These are phyloP conservation scores for Boletus albobrunnescens DNA, from an alignment of 1,284 basidiomycete species.

Conservation along the genomic window DNA sequence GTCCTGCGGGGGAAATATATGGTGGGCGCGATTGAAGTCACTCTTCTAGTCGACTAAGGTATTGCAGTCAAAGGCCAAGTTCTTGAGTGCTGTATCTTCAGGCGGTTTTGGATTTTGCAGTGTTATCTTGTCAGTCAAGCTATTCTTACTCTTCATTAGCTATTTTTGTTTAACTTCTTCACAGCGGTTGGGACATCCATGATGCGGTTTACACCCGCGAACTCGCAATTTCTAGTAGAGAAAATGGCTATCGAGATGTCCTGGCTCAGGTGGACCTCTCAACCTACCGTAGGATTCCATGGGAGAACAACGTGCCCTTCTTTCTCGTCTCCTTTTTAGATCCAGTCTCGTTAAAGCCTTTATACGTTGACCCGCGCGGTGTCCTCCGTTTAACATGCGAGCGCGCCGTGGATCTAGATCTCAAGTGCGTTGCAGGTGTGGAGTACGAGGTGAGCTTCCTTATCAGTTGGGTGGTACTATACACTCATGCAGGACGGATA, in stretches of 20 bases:
- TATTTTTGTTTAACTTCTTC: neutral
- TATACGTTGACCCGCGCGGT: conserved; percentile 83
- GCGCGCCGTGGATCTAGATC: conserved; percentile 47
- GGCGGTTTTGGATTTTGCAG: conserved; percentile 91
- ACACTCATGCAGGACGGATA: conserved; percentile 47
- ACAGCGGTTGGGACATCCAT: conserved; percentile 85
- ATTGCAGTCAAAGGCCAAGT: conserved; percentile 81
- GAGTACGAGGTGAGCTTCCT: conserved; percentile 77
- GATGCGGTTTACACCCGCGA: conserved; percentile 81
- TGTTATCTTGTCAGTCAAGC: conserved; percentile 71
- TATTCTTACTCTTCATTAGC: neutral
- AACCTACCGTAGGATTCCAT: conserved; percentile 83
- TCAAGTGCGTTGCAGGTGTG: conserved; percentile 72
- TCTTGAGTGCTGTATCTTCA: conserved; percentile 77
- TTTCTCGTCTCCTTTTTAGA: conserved; percentile 90
- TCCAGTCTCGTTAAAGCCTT: conserved; percentile 71
- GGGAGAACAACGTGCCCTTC: conserved; percentile 90
- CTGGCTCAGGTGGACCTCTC: conserved; percentile 81
- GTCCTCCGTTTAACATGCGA: conserved; percentile 64
- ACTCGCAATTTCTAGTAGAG: conserved; percentile 83
- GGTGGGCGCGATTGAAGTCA: conserved; percentile 40
- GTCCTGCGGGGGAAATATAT: conserved; percentile 92
- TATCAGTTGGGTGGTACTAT: neutral
- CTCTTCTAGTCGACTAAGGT: conserved; percentile 3
- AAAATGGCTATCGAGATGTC: conserved; percentile 90